phyloP scores from a whole-genome alignment of 1,284 basidiomycete genomes.

The Prillingera fragicola region DNA sequence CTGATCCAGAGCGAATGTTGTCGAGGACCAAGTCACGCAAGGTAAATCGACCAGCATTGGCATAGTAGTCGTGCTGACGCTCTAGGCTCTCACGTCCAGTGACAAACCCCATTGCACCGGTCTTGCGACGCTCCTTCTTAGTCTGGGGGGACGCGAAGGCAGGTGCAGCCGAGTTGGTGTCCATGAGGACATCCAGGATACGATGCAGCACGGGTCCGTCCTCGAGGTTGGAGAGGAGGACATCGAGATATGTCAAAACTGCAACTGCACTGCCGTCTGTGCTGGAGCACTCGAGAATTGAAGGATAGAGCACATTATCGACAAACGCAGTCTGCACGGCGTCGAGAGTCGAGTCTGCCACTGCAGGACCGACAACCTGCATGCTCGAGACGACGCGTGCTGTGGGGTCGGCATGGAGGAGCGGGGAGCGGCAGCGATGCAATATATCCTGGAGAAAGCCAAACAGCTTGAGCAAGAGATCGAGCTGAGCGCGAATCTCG shows the following conservation, averaged over 20 bases:
- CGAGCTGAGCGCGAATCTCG: conserved; percentile 73
- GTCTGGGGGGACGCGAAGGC: conserved; percentile 7
- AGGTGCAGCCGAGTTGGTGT: conserved; percentile 22
- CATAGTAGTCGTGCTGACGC: conserved; percentile 70
- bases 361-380: conserved; percentile 61
- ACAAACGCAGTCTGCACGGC: conserved; percentile 81
- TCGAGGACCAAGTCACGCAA: conserved; percentile 78
- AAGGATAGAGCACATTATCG: conserved; percentile 88
- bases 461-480: conserved; percentile 81
- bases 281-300: conserved; percentile 87
- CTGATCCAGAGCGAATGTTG: conserved; percentile 69
- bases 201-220: conserved; percentile 51
- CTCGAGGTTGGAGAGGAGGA: conserved; percentile 71
- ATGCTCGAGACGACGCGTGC: conserved; percentile 16
- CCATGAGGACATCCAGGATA: conserved; percentile 32
- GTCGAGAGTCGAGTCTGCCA: conserved; percentile 72
- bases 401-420: conserved; percentile 19
- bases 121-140: conserved; percentile 17
- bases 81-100: background rate
- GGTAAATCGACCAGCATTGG: conserved; percentile 77
- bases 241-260: conserved; percentile 93
- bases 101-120: conserved; percentile 34
- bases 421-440: conserved; percentile 30
- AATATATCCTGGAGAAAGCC: conserved; percentile 86
- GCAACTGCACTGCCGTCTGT: conserved; percentile 89